These are phyloP conservation scores for Botrytis elliptica DNA, from an alignment of 2,329 filamentous ascomycete species.

Conservation along the genomic window DNA sequence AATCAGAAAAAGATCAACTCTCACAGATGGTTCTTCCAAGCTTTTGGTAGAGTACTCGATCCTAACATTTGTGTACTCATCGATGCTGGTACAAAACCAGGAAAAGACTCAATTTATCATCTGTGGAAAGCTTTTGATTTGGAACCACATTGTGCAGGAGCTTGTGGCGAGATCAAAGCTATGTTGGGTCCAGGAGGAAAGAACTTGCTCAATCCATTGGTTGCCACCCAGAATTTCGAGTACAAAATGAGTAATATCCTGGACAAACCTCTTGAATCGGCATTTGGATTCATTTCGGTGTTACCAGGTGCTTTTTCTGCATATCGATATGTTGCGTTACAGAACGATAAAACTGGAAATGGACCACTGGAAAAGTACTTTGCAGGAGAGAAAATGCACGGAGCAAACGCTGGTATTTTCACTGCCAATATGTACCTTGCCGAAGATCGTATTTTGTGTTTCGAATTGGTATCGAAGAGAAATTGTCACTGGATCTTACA, in stretches of 20 bases:
- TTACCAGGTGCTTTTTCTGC: conserved; percentile 92
- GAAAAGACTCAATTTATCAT: conserved; percentile 86
- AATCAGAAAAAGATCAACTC: conserved; percentile 98
- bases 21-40: conserved; percentile 99
- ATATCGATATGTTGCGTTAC: conserved; percentile 91
- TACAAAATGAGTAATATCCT: conserved; percentile 99
- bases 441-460: conserved; percentile 86
- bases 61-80: conserved; percentile 96
- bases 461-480: conserved; percentile 93
- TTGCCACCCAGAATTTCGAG: conserved; percentile 97
- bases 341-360: conserved; percentile 94
- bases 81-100: conserved; percentile 92
- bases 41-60: conserved; percentile 86
- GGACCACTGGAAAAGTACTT: conserved; percentile 97
- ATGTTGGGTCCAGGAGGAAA: conserved; percentile 85
- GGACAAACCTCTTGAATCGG: conserved; percentile 93
- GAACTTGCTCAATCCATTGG: conserved; percentile 86
- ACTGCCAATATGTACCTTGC: conserved; percentile 96
- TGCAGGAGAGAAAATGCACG: conserved; percentile 96
- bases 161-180: conserved; percentile 95
- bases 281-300: conserved; percentile 98
- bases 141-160: conserved; percentile 94
- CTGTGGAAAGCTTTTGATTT: conserved; percentile 99
- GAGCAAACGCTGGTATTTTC: conserved; percentile 93
- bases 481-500: conserved; percentile 96